phyloP scores from a whole-genome alignment of 2,329 filamentous ascomycete species.

The Cephalotrichum gorgonifer region DNA sequence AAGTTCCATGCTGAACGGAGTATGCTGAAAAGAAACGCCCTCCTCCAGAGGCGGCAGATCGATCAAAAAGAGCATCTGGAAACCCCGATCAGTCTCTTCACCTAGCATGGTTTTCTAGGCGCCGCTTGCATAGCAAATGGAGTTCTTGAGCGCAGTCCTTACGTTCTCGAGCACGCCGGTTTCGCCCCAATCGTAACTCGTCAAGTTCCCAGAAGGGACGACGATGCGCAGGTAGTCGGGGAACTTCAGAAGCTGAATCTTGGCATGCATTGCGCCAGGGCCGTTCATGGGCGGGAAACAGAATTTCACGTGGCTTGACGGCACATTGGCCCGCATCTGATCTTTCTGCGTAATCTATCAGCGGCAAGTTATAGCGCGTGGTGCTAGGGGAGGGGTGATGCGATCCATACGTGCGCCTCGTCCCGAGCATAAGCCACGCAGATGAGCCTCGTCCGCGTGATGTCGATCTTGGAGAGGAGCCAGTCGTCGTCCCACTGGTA shows the following conservation, averaged over 20 bases:
- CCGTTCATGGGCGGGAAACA: constrained; percentile 78
- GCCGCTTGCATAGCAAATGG: neutral
- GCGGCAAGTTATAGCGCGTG: neutral
- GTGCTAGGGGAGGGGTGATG: neutral
- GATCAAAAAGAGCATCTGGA: constrained; percentile 74
- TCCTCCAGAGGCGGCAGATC: constrained; percentile 57
- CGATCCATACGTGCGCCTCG: constrained; percentile 36
- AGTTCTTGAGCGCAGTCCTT: constrained; percentile 11
- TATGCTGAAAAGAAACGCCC: constrained; percentile 15
- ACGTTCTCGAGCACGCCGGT: constrained; percentile 77
- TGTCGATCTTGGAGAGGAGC: constrained; percentile 62
- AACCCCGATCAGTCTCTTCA: constrained; percentile 7
- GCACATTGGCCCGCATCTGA: constrained; percentile 37
- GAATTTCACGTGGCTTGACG: constrained; percentile 46
- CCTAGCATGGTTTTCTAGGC: neutral
- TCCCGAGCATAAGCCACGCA: constrained; percentile 46
- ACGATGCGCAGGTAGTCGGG: constrained; percentile 64
- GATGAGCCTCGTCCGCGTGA: constrained; percentile 47
- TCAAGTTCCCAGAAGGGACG: constrained; percentile 79
- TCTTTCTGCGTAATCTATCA: constrained; percentile 26
- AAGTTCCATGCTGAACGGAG: constrained; percentile 58
- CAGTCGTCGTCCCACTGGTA: constrained; percentile 80
- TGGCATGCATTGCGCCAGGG: constrained; percentile 79
- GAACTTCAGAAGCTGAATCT: constrained; percentile 83
- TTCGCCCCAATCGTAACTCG: constrained; percentile 84